Evolutionary conservation across 345 rosid genomes (phyloP).

Genomic region (Eutrema heterophyllum): DNA sequence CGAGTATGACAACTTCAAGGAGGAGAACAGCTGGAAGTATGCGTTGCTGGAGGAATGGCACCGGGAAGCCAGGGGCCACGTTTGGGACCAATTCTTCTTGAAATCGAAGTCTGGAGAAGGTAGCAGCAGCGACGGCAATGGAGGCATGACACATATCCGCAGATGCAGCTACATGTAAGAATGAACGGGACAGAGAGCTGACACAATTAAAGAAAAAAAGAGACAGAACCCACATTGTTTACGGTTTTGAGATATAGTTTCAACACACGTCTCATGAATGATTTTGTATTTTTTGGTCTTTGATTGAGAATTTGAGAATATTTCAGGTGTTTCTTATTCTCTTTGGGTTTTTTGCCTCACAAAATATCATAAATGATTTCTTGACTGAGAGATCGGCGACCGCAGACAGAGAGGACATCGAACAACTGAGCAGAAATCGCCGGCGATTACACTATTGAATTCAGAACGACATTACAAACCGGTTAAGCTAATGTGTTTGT

Average conservation of each 20-base stretch:
- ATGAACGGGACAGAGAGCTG: constrained; percentile 50
- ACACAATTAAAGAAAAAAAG: constrained; percentile 18
- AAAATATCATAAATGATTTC: too few species aligned
- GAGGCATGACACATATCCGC: constrained; percentile 50
- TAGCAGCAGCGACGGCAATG: constrained; percentile 31
- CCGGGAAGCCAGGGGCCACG: constrained; percentile 67
- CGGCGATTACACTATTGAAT: constrained; percentile 1
- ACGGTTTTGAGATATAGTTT: constrained; percentile 23
- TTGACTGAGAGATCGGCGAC: constrained; percentile 20
- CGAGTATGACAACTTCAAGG: constrained; percentile 74
- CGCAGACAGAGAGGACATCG: constrained; percentile 21
- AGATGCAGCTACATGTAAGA: constrained; percentile 83
- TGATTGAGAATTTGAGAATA: too few species aligned
- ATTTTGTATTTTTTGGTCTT: too few species aligned
- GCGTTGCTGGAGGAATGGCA: constrained; percentile 76
- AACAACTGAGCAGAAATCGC: neutral
- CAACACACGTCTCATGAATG: too few species aligned
- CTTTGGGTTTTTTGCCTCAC: too few species aligned
- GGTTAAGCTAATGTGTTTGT: neutral
- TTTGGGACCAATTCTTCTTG: constrained; percentile 93
- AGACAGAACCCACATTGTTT: neutral
- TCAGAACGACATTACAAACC: neutral
- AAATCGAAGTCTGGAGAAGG: constrained; percentile 55
- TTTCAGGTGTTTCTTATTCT: too few species aligned
- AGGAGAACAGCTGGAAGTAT: constrained; percentile 92